Evolutionary conservation across 2,329 filamentous ascomycete genomes (phyloP), one percentile per base, ranked within the genome.

Genomic region (Alternaria tenuissima): DNA sequence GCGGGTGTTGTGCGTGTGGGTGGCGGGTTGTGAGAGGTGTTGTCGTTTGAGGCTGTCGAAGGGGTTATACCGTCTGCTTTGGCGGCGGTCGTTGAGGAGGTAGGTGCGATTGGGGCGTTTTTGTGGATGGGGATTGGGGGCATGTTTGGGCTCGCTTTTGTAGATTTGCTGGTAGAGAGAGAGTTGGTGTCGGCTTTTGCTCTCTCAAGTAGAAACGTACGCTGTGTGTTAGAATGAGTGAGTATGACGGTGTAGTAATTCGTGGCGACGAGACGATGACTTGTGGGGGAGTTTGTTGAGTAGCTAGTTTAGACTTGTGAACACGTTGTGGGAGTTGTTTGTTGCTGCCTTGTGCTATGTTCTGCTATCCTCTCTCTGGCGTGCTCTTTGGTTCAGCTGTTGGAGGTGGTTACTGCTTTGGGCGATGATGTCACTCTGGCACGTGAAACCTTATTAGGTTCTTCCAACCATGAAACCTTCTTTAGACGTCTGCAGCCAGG

Each of bases 91-190:
- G 68, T 63, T 4, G 81, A 75, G 11, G 81, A 75, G 11, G 73
- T 73, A 5, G 81, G 75, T 12, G 73, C 73, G 63, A 84, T 83
- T 53, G 82, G 82, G 24, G 78, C 78, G 64, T 83, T 75, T 57
- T 80, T 79, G 76, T 83, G 80, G 56, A 83, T 76, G 43, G 76
- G 80, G 44, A 84, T 79, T 12, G 81, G 81, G 12, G 81, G 80
- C 82, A 84, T 84, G 9, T 38, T 42, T 5, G 32, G 39, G 7
- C 20, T 14, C 1, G n/a, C 11, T 26, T 57, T 49, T 14, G 2
- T 18, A 48, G 24, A n/a, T 8, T 7, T 48, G 9, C 7, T 20
- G 18, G 18, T 20, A 20, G 18, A 20, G 18, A 12, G 39, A 11
- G 32, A 22, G 18, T 22, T 22, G 39, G 1, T 14, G 26, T 18